These are phyloP conservation scores for Symbiotaphrina buchneri DNA, from an alignment of 495 filamentous ascomycete species.

Conservation along the genomic window DNA sequence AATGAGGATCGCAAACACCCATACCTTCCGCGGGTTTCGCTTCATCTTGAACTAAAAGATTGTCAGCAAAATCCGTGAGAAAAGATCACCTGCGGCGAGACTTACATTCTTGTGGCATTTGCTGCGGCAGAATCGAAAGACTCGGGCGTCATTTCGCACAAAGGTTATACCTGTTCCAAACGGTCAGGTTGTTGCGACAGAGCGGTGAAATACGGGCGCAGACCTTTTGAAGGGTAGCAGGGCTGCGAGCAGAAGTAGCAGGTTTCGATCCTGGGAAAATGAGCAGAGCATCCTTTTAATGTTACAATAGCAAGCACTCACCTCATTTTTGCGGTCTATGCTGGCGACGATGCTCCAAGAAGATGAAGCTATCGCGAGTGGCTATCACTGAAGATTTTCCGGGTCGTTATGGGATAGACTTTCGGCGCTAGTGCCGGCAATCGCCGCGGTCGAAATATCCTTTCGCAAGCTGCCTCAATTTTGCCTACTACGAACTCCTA, in stretches of 20 bases:
- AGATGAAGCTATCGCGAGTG: too few relatives aligned
- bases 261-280: slow-evolving; percentile 42
- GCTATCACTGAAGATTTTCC: too few relatives aligned
- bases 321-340: slow-evolving; percentile 16
- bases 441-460: too few relatives aligned
- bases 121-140: slow-evolving; percentile 53
- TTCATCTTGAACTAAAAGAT: slow-evolving; percentile 73
- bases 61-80: neutral
- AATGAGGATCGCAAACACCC: slow-evolving; percentile 6
- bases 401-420: too few relatives aligned
- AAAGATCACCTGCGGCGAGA: neutral
- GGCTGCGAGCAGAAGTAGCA: slow-evolving; percentile 83
- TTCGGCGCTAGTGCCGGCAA: too few relatives aligned
- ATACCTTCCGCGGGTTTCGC: slow-evolving; percentile 47
- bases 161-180: slow-evolving; percentile 43
- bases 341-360: slow-evolving; percentile 7
- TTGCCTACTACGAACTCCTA: too few relatives aligned
- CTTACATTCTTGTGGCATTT: slow-evolving; percentile 80
- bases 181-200: neutral
- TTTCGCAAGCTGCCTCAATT: too few relatives aligned
- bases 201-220: neutral
- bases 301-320: slow-evolving; percentile 7
- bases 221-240: slow-evolving; percentile 59
- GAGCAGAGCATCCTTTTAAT: neutral
- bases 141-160: slow-evolving; percentile 57